Conservation (phyloP, 768 basidiomycete genomes). For the Rhizopogon roseolus region DNA sequence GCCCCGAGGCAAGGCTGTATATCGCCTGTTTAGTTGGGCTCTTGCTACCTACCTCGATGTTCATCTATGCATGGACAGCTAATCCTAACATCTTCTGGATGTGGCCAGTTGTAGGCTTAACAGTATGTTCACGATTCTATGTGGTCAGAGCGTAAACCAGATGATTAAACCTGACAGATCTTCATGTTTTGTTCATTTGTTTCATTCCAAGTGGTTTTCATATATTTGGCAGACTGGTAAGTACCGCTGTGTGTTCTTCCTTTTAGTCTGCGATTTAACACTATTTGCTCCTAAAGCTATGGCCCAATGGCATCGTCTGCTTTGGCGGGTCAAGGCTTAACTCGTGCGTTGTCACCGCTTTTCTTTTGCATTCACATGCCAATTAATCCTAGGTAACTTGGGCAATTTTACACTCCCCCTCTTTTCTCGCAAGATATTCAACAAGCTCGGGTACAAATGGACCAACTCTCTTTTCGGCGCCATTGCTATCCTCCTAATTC, state of each 20-base stretch:
- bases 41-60: slow-evolving; percentile 51
- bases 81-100: slow-evolving; percentile 55
- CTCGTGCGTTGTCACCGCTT: slow-evolving; percentile 32
- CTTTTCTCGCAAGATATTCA: slow-evolving; percentile 57
- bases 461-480: slow-evolving; percentile 50
- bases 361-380: not conserved
- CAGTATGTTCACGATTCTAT: not conserved
- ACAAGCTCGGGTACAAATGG: slow-evolving; percentile 51
- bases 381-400: slow-evolving; percentile 38
- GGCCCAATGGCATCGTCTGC: slow-evolving; percentile 62
- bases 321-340: slow-evolving; percentile 58
- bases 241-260: slow-evolving; percentile 3
- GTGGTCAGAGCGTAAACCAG: not conserved
- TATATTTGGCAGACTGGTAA: slow-evolving; percentile 58
- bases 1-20: slow-evolving; percentile 57
- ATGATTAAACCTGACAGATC: slow-evolving; percentile 23
- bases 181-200: slow-evolving; percentile 47
- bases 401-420: slow-evolving; percentile 52
- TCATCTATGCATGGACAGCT: slow-evolving; percentile 70
- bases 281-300: slow-evolving; percentile 29
- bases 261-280: not conserved
- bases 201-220: slow-evolving; percentile 51
- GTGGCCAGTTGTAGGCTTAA: slow-evolving; percentile 20
- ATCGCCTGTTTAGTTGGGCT: slow-evolving; percentile 48
- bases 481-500: slow-evolving; percentile 46